Conservation (phyloP, 768 basidiomycete species). For the Kwoniella shandongensis region DNA sequence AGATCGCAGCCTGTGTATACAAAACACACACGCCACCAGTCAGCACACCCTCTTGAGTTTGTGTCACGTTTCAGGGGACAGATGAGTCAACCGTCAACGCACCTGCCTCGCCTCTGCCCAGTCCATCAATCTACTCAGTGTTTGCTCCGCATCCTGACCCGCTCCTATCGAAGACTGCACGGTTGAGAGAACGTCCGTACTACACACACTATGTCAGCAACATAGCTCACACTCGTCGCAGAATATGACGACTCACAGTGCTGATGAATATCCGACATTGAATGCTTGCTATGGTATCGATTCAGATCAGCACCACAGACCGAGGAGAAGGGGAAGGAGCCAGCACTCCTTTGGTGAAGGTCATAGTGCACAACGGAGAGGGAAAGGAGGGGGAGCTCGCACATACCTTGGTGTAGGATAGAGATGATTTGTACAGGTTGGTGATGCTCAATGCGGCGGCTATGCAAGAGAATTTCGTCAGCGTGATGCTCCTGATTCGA, state of each 20-base stretch:
- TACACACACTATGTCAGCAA: slow-evolving; percentile 10
- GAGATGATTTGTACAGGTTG: slow-evolving; percentile 42
- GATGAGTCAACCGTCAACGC: slow-evolving; percentile 3
- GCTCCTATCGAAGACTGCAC: slow-evolving; percentile 42
- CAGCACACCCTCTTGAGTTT: neutral
- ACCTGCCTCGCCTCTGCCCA: slow-evolving; percentile 50
- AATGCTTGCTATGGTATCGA: slow-evolving; percentile 40
- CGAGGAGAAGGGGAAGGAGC: neutral
- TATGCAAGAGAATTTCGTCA: slow-evolving; percentile 13
- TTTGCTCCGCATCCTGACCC: slow-evolving; percentile 38
- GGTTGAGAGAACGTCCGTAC: slow-evolving; percentile 41
- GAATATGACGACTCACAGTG: slow-evolving; percentile 40
- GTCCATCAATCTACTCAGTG: slow-evolving; percentile 43
- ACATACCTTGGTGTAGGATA: slow-evolving; percentile 45
- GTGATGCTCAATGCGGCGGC: slow-evolving; percentile 48
- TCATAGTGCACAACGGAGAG: neutral
- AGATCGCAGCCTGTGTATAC: slow-evolving; percentile 42
- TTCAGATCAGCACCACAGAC: slow-evolving; percentile 14
- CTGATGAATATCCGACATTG: slow-evolving; percentile 42
- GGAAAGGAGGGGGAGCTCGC: neutral
- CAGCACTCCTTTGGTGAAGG: neutral
- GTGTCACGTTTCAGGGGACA: neutral
- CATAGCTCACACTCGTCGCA: too few relatives aligned
- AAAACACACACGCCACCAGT: neutral
- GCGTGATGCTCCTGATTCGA: slow-evolving; percentile 1